phyloP scores from a whole-genome alignment of 2,329 filamentous ascomycete species.

The Penicillium sp. region DNA sequence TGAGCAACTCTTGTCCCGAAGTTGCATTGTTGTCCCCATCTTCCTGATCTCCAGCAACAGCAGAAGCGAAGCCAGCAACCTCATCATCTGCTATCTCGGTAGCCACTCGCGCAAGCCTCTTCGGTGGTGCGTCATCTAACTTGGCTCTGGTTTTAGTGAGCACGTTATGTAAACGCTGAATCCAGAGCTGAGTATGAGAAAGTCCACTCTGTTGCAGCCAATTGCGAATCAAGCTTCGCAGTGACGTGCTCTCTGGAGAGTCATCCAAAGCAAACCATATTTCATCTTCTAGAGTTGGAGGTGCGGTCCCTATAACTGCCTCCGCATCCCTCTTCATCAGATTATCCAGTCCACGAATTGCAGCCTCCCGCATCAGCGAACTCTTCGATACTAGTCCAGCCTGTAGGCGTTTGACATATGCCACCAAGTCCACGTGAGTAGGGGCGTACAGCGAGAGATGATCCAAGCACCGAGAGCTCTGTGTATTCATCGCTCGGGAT shows the following conservation, averaged over 20 bases:
- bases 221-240: constrained; percentile 83
- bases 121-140: constrained; percentile 44
- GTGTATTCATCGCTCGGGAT: constrained; percentile 65
- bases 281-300: constrained; percentile 78
- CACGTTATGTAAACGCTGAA: constrained; percentile 81
- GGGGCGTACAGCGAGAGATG: constrained; percentile 91
- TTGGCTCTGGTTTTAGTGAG: constrained; percentile 81
- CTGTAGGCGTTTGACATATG: constrained; percentile 81
- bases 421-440: constrained; percentile 74
- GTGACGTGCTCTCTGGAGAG: constrained; percentile 68
- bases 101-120: constrained; percentile 34
- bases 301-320: constrained; percentile 72
- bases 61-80: constrained; percentile 88
- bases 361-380: constrained; percentile 68
- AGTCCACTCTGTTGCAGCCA: constrained; percentile 91
- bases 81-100: constrained; percentile 94
- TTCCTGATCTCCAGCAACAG: constrained; percentile 59
- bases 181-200: constrained; percentile 75
- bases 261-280: constrained; percentile 86
- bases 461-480: constrained; percentile 78
- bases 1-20: constrained; percentile 77
- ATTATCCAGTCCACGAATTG: constrained; percentile 84
- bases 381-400: constrained; percentile 68
- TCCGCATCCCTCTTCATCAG: constrained; percentile 89
- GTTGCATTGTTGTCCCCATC: constrained; percentile 47